phyloP scores from a whole-genome alignment of 352 stramenopile genomes.

The Phytophthora vignae region DNA sequence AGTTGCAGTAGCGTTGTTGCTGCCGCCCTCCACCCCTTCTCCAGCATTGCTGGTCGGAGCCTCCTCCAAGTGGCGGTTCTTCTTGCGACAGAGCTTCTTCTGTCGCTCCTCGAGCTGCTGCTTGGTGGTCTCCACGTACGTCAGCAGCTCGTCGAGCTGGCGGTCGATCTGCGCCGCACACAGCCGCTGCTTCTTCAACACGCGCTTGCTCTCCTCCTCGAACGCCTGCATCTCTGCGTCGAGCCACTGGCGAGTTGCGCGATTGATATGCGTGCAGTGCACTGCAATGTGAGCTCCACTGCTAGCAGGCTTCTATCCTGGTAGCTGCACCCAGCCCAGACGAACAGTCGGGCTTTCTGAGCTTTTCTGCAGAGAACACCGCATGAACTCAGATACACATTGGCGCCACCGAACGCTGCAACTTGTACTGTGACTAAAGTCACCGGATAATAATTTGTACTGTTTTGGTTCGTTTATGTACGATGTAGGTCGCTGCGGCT shows the following conservation, averaged over 20 bases:
- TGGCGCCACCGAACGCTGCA: slow-evolving; percentile 14
- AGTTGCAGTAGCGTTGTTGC: neutral
- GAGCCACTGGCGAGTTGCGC: neutral
- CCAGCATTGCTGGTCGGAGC: slow-evolving; percentile 15
- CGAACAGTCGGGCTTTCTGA: slow-evolving; percentile 9
- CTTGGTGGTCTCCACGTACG: slow-evolving; percentile 67
- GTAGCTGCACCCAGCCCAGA: neutral
- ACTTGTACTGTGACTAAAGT: neutral
- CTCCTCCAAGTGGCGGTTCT: slow-evolving; percentile 41
- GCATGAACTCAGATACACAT: slow-evolving; percentile 4
- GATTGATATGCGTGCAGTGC: neutral
- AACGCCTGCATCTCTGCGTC: slow-evolving; percentile 56
- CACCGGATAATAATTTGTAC: neutral
- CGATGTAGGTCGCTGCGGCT: neutral
- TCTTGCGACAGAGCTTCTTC: slow-evolving; percentile 70
- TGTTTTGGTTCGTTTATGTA: neutral
- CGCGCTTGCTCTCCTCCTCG: slow-evolving; percentile 64
- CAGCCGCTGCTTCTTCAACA: slow-evolving; percentile 79
- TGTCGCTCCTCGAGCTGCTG: slow-evolving; percentile 65
- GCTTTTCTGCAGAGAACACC: neutral
- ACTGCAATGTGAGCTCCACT: neutral
- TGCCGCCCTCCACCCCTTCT: slow-evolving; percentile 15
- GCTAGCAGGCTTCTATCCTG: no score
- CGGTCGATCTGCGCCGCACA: slow-evolving; percentile 67
- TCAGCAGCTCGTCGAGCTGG: slow-evolving; percentile 70